A percentile compares a stretch with the other conserved stretches of the same genome.
Conservation (phyloP, 2,329 filamentous ascomycete genomes). For the Ceratocystis eucalypticola region DNA sequence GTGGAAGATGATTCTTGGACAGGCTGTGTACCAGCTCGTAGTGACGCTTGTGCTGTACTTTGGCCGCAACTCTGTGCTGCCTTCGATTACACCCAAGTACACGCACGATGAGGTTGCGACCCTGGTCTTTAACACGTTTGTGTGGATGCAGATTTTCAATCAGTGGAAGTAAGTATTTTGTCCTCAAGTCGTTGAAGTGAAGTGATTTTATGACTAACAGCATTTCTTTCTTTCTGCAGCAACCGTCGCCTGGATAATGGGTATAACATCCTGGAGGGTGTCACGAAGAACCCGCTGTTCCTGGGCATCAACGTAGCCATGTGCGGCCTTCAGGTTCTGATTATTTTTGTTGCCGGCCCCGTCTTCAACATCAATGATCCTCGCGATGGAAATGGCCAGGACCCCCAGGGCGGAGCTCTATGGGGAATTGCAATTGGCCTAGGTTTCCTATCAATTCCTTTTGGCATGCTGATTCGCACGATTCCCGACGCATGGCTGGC, state of each 20-base stretch:
- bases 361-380: constrained; percentile 55
- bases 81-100: constrained; percentile 14
- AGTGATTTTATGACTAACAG: background rate
- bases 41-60: constrained; percentile 74
- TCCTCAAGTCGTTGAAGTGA: background rate
- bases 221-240: constrained; percentile 28
- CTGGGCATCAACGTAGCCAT: constrained; percentile 73
- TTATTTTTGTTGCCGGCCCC: constrained; percentile 70
- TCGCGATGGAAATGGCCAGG: constrained; percentile 26
- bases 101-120: constrained; percentile 48
- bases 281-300: constrained; percentile 79
- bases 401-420: constrained; percentile 53
- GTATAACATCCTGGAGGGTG: constrained; percentile 89
- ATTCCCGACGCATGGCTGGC: constrained; percentile 60
- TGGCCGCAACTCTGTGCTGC: constrained; percentile 28
- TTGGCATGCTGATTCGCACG: constrained; percentile 67
- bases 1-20: constrained; percentile 99
- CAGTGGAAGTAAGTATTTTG: constrained; percentile 64
- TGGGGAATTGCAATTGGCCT: constrained; percentile 83
- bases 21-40: constrained; percentile 77
- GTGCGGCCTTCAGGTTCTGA: constrained; percentile 78
- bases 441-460: constrained; percentile 69
- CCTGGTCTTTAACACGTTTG: constrained; percentile 93
- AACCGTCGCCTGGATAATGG: constrained; percentile 88
- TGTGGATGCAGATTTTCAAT: constrained; percentile 99